Evolutionary conservation across 139 green algal genomes (phyloP).

Genomic region (Eudorina sp.): DNA sequence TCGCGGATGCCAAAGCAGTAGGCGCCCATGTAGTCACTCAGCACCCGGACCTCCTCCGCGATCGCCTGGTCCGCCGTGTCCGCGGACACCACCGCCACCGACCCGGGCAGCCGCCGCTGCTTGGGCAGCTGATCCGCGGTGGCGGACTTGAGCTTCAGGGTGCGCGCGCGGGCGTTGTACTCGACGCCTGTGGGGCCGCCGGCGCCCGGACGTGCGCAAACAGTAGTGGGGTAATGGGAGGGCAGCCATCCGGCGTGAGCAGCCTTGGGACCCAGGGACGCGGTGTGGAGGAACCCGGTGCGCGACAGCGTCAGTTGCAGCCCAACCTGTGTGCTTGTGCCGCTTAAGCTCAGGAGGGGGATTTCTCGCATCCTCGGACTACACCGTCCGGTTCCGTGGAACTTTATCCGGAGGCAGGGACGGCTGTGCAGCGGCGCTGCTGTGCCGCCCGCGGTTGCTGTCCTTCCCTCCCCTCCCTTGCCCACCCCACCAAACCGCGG

Average conservation of each 20-base stretch:
- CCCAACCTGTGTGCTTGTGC: no score
- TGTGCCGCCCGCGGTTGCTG: no score
- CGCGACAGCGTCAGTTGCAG: no score
- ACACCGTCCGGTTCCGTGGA: no score
- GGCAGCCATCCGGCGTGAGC: no score
- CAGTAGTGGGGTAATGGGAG: neutral
- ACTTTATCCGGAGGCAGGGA: neutral
- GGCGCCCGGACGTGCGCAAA: neutral
- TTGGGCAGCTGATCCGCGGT: conserved; percentile 43
- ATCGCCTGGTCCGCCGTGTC: conserved; percentile 76
- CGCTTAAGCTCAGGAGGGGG: no score
- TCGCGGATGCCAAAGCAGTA: conserved; percentile 79
- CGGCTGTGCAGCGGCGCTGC: no score
- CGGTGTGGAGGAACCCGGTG: no score
- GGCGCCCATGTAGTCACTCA: conserved; percentile 76
- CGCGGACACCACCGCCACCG: conserved; percentile 77
- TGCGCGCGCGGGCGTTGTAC: conserved; percentile 70
- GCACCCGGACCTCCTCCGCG: conserved; percentile 80
- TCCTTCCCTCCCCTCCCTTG: no score
- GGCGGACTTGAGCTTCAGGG: conserved; percentile 50
- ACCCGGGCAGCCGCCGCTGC: conserved; percentile 73
- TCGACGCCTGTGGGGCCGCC: conserved; percentile 51
- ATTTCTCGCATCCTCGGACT: no score
- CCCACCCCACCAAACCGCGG: no score
- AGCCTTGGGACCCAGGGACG: no score